Evolutionary conservation across 23 red algal species (phyloP).

Genomic region (Rhodosorus marinus): DNA sequence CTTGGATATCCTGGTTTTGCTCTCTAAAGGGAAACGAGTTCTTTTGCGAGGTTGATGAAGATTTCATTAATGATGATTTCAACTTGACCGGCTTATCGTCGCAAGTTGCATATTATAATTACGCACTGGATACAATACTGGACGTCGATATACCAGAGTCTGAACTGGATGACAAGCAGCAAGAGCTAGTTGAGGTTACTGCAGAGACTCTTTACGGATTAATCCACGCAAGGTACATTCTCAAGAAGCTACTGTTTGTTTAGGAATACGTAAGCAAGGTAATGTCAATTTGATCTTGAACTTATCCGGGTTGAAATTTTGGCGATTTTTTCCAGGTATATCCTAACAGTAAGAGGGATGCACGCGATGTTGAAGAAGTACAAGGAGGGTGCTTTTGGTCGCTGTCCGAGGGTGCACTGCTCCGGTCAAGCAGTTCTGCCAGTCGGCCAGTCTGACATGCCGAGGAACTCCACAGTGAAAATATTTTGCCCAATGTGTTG

Average conservation of each 20-base stretch:
- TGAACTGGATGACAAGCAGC: conserved; percentile 87
- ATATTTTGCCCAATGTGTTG: conserved; percentile 90
- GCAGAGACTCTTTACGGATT: conserved; percentile 91
- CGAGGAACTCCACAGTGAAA: conserved; percentile 63
- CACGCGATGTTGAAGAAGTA: conserved; percentile 88
- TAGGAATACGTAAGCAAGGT: no score
- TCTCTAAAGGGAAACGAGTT: conserved; percentile 97
- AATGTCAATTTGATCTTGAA: no score
- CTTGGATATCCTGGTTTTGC: conserved; percentile 97
- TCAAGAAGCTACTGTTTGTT: no score
- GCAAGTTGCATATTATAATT: conserved; percentile 95
- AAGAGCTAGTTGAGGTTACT: conserved; percentile 77
- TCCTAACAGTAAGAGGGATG: conserved; percentile 84
- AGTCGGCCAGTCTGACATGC: conserved; percentile 79
- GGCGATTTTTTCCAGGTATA: no score
- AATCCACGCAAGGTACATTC: conserved; percentile 72
- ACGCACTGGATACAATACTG: conserved; percentile 95
- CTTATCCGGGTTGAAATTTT: no score
- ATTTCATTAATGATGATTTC: conserved; percentile 99
- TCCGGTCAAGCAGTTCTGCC: conserved; percentile 78
- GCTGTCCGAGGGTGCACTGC: conserved; percentile 87
- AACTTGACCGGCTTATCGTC: conserved; percentile 74
- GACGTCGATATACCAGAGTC: conserved; percentile 92
- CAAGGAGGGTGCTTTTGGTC: conserved; percentile 72
- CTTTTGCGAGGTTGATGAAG: conserved; percentile 96